These are phyloP conservation scores for Croton setiger DNA, from an alignment of 441 rosid species.

Conservation along the genomic window DNA sequence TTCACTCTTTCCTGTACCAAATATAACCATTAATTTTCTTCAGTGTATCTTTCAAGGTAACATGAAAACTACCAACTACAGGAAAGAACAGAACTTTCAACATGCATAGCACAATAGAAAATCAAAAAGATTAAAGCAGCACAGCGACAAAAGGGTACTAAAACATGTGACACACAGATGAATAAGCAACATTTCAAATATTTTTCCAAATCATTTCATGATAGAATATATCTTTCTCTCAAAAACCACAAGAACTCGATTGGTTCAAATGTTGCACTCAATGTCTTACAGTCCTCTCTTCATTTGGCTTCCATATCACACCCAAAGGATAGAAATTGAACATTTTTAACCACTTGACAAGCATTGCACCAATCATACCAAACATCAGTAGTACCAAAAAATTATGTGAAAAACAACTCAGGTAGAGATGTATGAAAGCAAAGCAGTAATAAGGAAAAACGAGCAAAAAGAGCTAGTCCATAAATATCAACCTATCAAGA, in stretches of 20 bases:
- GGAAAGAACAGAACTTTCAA: conserved; percentile 8
- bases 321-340: background rate
- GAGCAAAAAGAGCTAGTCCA: conserved; percentile 17
- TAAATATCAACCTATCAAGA: conserved; percentile 8
- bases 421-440: background rate
- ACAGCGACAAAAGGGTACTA: background rate
- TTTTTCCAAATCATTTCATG: background rate
- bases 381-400: background rate
- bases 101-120: background rate
- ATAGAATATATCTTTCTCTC: background rate
- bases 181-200: background rate
- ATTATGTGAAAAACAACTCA: background rate
- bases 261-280: background rate
- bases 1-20: conserved; percentile 68
- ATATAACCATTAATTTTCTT: conserved; percentile 11
- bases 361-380: background rate
- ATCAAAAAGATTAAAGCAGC: background rate
- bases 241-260: background rate
- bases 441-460: background rate
- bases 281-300: background rate
- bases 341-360: background rate
- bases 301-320: background rate
- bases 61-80: conserved; percentile 4
- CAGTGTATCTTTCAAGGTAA: conserved; percentile 10
- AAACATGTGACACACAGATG: background rate